Base-by-base conservation (phyloP, 768 basidiomycete species). In the Dioszegia hungarica region DNA sequence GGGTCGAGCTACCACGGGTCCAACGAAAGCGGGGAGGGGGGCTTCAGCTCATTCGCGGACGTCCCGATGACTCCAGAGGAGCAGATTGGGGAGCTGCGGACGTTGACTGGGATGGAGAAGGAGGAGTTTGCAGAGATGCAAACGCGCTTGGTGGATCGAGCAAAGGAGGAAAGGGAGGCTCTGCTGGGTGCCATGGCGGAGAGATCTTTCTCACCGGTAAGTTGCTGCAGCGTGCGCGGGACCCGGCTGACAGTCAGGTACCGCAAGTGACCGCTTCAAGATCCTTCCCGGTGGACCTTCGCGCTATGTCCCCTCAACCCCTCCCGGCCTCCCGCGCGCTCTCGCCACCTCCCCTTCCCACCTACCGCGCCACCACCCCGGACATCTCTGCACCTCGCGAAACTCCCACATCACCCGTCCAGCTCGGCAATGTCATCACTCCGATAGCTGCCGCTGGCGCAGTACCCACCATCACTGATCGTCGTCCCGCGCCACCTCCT, bases 141-240 rank as follows among this genome's bases (percentile, higher is more conserved):
- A 48, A 45, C 28, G 14, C 65, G 60, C 19, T 45, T 73, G 36
- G 68, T 73, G 19, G 28, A 43, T 15, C 67, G 62, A 37, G 71
- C 71, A 3, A 63, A 66, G 36, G 50, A 51, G 20, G 68, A 70
- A 39, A 33, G 71, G 34, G 54, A 64, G 46, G 70, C 59, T 2
- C 38, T 68, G 22, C 54, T 66, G 43, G 56, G 49, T 1, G 49
- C 9, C 4, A 36, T 38, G 48, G 45, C 45, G 25, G 45, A 46
- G 29, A 28, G 45, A n/a, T 46, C 45, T 5, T 46, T 46, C 19
- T 46, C 45, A 31, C 45, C 45, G 5, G 45, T 46, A 15, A 20
- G 45, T 31, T 40, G 14, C 17, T 28, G 2, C 8, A 11, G 15
- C 11, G 10, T 9, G 29, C 15, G 27, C 10, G 22, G 27, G 47